These are phyloP conservation scores for Escallonia herrerae DNA, from an alignment of 129 eudicot species.

Conservation along the genomic window DNA sequence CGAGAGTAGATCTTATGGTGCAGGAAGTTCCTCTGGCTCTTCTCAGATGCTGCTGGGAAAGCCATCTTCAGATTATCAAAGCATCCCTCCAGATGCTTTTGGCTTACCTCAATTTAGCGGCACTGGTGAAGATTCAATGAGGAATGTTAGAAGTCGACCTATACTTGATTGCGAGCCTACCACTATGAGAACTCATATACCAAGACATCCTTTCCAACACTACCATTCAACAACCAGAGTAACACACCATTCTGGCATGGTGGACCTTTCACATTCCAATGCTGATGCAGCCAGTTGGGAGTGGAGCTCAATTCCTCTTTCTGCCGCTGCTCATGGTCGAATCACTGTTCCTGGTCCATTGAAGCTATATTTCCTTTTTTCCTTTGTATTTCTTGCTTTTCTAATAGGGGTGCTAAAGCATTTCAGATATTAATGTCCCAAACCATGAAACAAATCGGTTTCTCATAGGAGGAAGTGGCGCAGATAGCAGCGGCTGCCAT, in stretches of 20 bases:
- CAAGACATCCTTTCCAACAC: constrained; percentile 28
- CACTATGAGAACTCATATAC: constrained; percentile 24
- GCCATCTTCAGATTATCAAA: constrained; percentile 24
- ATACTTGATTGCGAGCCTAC: constrained; percentile 27
- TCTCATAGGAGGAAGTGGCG: constrained; percentile 25
- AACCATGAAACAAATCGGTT: constrained; percentile 31
- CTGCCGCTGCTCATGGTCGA: constrained; percentile 16
- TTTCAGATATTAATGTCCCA: constrained; percentile 21
- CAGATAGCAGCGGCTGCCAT: constrained; percentile 5
- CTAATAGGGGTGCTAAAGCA: no score
- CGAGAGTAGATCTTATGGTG: constrained; percentile 26
- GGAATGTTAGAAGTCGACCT: constrained; percentile 42
- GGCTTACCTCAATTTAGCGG: constrained; percentile 15
- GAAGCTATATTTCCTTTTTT: constrained; percentile 2
- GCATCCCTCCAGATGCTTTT: constrained; percentile 16
- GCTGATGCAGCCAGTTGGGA: no score
- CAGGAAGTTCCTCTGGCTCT: constrained; percentile 47
- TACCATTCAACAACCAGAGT: constrained; percentile 19
- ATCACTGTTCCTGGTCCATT: constrained; percentile 24
- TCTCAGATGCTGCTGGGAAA: constrained; percentile 35
- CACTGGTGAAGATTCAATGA: constrained; percentile 26
- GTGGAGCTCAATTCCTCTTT: constrained; percentile 20
- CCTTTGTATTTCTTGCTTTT: neutral
- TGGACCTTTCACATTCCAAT: constrained; percentile 12
- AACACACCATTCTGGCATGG: constrained; percentile 15